Base-by-base conservation (phyloP, 148 eudicot species). In the Amaranthus hypochondriacus region DNA sequence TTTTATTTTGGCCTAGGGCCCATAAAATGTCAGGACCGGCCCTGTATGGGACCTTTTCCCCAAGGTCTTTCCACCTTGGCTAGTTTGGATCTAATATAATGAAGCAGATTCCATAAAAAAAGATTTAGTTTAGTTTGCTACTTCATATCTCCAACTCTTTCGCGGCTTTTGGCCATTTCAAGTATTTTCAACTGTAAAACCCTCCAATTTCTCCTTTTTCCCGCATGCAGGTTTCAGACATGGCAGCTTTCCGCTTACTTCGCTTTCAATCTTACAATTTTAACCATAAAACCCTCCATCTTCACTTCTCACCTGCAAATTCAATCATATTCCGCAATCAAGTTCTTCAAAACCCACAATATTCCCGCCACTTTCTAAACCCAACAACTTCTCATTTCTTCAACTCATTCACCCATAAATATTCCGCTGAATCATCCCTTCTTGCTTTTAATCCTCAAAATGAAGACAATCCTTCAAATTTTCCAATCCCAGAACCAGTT, bases 201-300 rank as follows among this genome's bases (percentile, higher is more conserved):
- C 79, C 81, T 8, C 68, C 69, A 7, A 46, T 15, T 42, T 66
- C 64, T 58, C 73, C 68, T 66, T 42, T 0, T 47, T 5, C 13
- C 53, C 50, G 39, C 13, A 86, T 89, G 88, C 87, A 80, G 79
- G 73, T 75, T 18, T 51, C 80, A 72, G 81, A 89, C 76, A 91
- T 91, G 97, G 81, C 77, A 70, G 81, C 81, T 5, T 48, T 83
- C 60, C 82, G 81, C 54, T 57, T 80, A 4, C 77, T 90, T 47
- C 79, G 83, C 61, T 62, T 80, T 5, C 85, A 74, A 67, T 68
- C 51, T 43, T 70, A 57, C 68, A 70, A 81, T 46, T 80, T 80
- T 59, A 62, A 56, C 51, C 48, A 49, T 56, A 39, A 56, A 66
- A 54, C 39, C 13, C 44, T 9, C 69, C 74, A 13, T 12, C 18